Evolutionary conservation across 2,329 filamentous ascomycete genomes (phyloP).

Genomic region (Trichoderma brevicompactum): DNA sequence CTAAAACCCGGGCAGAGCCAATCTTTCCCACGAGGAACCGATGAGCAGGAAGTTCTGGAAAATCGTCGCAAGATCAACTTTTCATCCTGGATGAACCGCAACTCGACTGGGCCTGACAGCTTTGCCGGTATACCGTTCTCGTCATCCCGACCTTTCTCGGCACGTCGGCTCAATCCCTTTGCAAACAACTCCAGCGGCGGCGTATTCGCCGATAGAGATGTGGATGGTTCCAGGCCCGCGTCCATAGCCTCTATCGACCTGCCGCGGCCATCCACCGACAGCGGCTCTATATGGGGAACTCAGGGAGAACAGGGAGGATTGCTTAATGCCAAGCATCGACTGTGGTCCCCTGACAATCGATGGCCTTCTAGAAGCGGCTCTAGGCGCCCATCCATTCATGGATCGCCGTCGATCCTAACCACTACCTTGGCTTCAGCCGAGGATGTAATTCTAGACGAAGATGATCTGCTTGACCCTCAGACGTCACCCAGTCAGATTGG

Average conservation of each 20-base stretch:
- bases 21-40: constrained; percentile 70
- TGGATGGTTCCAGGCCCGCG: constrained; percentile 65
- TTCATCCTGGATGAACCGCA: constrained; percentile 63
- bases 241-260: constrained; percentile 73
- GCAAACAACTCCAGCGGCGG: constrained; percentile 56
- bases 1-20: constrained; percentile 75
- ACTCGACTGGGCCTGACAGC: constrained; percentile 53
- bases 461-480: constrained; percentile 57
- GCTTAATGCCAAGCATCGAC: constrained; percentile 56
- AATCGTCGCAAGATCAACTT: constrained; percentile 63
- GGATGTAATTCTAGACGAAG: constrained; percentile 65
- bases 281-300: constrained; percentile 73
- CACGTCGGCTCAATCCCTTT: constrained; percentile 52
- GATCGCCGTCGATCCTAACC: constrained; percentile 67
- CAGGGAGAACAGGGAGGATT: constrained; percentile 48
- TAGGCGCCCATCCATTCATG: constrained; percentile 79
- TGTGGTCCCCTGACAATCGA: constrained; percentile 65
- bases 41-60: constrained; percentile 57
- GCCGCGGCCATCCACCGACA: constrained; percentile 78
- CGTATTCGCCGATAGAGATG: constrained; percentile 58
- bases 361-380: constrained; percentile 71
- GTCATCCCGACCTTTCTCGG: constrained; percentile 46
- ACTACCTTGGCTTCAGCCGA: constrained; percentile 67
- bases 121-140: constrained; percentile 37
- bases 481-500: constrained; percentile 63